phyloP scores from a whole-genome alignment of 306 rosid species.

The Quercus dentata region DNA sequence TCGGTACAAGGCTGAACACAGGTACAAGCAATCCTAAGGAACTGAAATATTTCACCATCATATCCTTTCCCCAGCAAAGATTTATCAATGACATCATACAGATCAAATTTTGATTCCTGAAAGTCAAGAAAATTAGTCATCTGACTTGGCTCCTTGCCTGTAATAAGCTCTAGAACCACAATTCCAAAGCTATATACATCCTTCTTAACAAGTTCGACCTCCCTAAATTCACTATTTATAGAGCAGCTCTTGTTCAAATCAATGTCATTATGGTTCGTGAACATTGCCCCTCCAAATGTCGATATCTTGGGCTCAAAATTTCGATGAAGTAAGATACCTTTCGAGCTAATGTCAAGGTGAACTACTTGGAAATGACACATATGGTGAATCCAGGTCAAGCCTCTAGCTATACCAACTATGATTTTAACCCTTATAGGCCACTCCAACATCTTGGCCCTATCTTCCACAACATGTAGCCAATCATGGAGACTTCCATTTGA shows the following conservation, averaged over 20 bases:
- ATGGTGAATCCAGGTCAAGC: conserved; percentile 38
- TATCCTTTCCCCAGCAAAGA: conserved; percentile 19
- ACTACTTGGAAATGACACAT: conserved; percentile 2
- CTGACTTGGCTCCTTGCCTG: conserved; percentile 9
- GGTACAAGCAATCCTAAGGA: conserved; percentile 25
- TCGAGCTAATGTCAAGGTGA: conserved; percentile 19
- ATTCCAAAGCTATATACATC: conserved; percentile 42
- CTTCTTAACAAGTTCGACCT: conserved; percentile 20
- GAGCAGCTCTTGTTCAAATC: background rate
- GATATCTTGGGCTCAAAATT: conserved; percentile 39
- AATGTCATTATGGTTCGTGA: too few species aligned
- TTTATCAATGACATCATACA: conserved; percentile 16
- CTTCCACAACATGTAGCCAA: conserved; percentile 26
- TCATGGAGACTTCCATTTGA: conserved; percentile 35
- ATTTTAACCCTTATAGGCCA: conserved; percentile 1
- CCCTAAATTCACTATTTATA: background rate
- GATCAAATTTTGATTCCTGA: background rate
- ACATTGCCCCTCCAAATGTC: conserved; percentile 28
- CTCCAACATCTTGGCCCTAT: conserved; percentile 10
- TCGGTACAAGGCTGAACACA: conserved; percentile 23
- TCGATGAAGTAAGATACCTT: conserved; percentile 25
- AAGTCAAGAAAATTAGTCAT: background rate
- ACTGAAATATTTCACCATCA: conserved; percentile 17
- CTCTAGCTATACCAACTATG: conserved; percentile 40
- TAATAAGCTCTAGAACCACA: conserved; percentile 33